These are phyloP conservation scores for Cytospora leucostoma DNA, from an alignment of 2,329 filamentous ascomycete genomes.

Conservation along the genomic window DNA sequence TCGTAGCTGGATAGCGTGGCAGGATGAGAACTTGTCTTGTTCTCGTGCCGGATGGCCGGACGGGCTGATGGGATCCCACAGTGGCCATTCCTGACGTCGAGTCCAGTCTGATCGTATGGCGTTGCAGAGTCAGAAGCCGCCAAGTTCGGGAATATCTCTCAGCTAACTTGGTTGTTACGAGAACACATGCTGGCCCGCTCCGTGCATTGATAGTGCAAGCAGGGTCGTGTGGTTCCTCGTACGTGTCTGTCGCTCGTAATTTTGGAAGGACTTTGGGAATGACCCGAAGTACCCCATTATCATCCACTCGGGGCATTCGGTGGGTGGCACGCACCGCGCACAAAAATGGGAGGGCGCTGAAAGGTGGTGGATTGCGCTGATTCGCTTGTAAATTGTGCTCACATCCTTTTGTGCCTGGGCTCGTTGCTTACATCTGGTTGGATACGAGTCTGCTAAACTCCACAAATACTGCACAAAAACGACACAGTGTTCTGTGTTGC, in stretches of 20 bases:
- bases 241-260: slow-evolving; percentile 29
- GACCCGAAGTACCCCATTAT: slow-evolving; percentile 12
- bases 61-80: background rate
- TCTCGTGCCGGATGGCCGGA: slow-evolving; percentile 10
- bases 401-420: slow-evolving; percentile 14
- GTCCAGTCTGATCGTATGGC: slow-evolving; percentile 3
- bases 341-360: slow-evolving; percentile 21
- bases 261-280: slow-evolving; percentile 22
- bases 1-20: slow-evolving; percentile 2
- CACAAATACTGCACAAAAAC: slow-evolving; percentile 21
- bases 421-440: slow-evolving; percentile 23
- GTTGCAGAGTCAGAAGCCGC: slow-evolving; percentile 8
- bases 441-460: slow-evolving; percentile 10
- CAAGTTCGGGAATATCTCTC: slow-evolving; percentile 20
- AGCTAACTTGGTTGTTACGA: slow-evolving; percentile 18
- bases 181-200: slow-evolving; percentile 19
- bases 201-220: slow-evolving; percentile 27
- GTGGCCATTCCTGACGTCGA: slow-evolving; percentile 12
- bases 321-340: slow-evolving; percentile 22
- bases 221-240: slow-evolving; percentile 23
- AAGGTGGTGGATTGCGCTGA: slow-evolving; percentile 18
- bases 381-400: slow-evolving; percentile 23
- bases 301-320: slow-evolving; percentile 6
- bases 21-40: background rate
- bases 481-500: slow-evolving; percentile 19